These are phyloP conservation scores for Esteya vermicola DNA, from an alignment of 2,329 filamentous ascomycete species.

Conservation along the genomic window DNA sequence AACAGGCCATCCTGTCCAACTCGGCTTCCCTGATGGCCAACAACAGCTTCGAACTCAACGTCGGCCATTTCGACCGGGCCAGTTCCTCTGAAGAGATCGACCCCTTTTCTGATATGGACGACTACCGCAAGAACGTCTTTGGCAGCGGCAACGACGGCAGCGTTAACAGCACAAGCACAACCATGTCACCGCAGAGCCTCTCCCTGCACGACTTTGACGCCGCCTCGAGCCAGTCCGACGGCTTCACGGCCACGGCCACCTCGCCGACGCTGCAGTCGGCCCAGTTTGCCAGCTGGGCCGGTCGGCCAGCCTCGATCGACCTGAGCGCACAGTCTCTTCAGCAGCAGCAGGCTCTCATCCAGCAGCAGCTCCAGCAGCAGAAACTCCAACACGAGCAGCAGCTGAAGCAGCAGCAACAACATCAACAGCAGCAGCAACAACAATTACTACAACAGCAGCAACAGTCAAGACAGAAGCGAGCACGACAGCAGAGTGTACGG, in stretches of 20 bases:
- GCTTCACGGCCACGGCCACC: conserved; percentile 5
- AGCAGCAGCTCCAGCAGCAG: conserved; percentile 1
- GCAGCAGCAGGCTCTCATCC: conserved; percentile 12
- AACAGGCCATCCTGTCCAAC: neutral
- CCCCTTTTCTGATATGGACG: conserved; percentile 35
- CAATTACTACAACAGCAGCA: neutral
- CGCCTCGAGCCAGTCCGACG: conserved; percentile 11
- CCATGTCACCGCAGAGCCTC: conserved; percentile 40
- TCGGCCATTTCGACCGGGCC: conserved; percentile 27
- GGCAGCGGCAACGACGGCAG: conserved; percentile 20
- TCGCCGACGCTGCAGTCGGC: conserved; percentile 17
- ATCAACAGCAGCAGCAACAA: neutral
- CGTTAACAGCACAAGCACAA: conserved; percentile 22
- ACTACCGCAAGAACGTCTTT: conserved; percentile 36
- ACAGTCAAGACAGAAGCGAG: neutral
- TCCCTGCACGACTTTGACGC: conserved; percentile 28
- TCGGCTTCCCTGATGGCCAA: conserved; percentile 8
- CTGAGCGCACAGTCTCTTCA: conserved; percentile 26
- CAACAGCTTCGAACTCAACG: conserved; percentile 14
- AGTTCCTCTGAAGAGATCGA: conserved; percentile 41
- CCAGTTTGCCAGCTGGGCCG: conserved; percentile 20
- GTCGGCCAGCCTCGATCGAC: conserved; percentile 20
- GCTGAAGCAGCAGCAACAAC: neutral
- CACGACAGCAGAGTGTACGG: neutral
- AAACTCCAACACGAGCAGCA: conserved; percentile 1